phyloP scores from a whole-genome alignment of 345 rosid species.

The Populus pruinosa region DNA sequence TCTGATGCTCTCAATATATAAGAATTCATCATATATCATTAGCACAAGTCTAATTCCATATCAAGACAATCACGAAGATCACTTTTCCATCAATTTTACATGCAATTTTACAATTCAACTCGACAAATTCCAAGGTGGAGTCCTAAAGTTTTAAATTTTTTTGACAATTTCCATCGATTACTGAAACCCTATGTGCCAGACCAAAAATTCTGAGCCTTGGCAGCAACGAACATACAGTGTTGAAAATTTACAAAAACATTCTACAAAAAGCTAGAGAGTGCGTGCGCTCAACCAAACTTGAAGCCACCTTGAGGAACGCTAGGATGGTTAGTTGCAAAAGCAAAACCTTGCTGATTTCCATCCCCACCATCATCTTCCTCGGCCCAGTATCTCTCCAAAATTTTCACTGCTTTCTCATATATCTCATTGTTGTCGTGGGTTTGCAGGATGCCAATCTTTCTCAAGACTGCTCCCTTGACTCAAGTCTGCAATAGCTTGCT shows the following conservation, averaged over 20 bases:
- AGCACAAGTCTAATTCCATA: background rate
- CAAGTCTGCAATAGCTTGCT: conserved; percentile 11
- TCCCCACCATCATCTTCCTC: conserved; percentile 30
- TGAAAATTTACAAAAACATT: conserved; percentile 2
- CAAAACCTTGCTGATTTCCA: conserved; percentile 15
- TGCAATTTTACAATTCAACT: background rate
- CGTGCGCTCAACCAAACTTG: conserved; percentile 19
- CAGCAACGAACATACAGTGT: conserved; percentile 10
- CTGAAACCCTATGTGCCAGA: conserved; percentile 37
- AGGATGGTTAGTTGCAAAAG: conserved; percentile 25
- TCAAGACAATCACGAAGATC: background rate
- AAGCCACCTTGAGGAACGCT: conserved; percentile 24
- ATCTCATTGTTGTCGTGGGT: conserved; percentile 38
- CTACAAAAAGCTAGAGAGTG: background rate
- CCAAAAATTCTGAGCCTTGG: conserved; percentile 42
- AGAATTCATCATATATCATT: background rate
- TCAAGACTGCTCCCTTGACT: conserved; percentile 24
- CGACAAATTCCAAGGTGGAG: conserved; percentile 9
- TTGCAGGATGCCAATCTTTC: conserved; percentile 35
- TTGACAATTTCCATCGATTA: conserved; percentile 16
- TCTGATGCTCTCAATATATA: background rate
- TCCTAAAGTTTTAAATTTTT: background rate
- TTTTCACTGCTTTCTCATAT: conserved; percentile 34
- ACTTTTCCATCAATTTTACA: background rate
- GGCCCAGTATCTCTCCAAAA: conserved; percentile 35